These are phyloP conservation scores for Erysimum pusillum DNA, from an alignment of 441 rosid species.

Conservation along the genomic window DNA sequence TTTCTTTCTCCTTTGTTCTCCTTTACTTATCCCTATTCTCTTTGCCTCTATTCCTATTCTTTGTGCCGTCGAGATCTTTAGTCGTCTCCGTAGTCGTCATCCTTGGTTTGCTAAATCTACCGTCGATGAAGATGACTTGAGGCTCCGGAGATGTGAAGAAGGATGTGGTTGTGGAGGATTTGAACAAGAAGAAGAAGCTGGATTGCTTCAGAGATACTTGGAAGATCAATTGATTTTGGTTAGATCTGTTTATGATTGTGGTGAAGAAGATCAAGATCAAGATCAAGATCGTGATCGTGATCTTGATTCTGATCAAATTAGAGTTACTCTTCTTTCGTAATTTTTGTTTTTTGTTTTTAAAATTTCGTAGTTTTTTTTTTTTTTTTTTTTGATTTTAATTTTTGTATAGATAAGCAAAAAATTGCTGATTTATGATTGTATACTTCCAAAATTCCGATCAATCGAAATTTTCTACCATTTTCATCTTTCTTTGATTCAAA, in stretches of 20 bases:
- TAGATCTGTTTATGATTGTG: slow-evolving; percentile 65
- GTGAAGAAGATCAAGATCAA: slow-evolving; percentile 47
- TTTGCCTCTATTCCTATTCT: slow-evolving; percentile 63
- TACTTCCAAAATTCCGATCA: not conserved
- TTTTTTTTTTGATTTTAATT: too few relatives aligned
- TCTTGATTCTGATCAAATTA: slow-evolving; percentile 29
- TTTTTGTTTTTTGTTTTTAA: not conserved
- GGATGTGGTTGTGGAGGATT: slow-evolving; percentile 47
- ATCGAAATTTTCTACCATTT: not conserved
- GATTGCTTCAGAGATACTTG: slow-evolving; percentile 69
- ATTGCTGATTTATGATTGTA: not conserved
- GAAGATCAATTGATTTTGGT: slow-evolving; percentile 72
- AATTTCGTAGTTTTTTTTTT: too few relatives aligned
- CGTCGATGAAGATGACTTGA: slow-evolving; percentile 47
- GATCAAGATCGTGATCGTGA: slow-evolving; percentile 20
- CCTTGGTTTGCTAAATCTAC: slow-evolving; percentile 32
- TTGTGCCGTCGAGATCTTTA: slow-evolving; percentile 60
- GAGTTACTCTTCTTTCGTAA: slow-evolving; percentile 53
- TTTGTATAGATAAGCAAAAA: slow-evolving; percentile 6
- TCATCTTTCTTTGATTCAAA: not conserved
- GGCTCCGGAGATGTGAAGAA: slow-evolving; percentile 56
- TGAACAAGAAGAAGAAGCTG: slow-evolving; percentile 50
- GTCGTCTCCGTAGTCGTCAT: slow-evolving; percentile 49
- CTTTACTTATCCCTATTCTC: slow-evolving; percentile 66
- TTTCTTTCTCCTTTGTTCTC: slow-evolving; percentile 66